Base-by-base conservation (phyloP, 495 filamentous ascomycete species). In the Penicillium canariense region DNA sequence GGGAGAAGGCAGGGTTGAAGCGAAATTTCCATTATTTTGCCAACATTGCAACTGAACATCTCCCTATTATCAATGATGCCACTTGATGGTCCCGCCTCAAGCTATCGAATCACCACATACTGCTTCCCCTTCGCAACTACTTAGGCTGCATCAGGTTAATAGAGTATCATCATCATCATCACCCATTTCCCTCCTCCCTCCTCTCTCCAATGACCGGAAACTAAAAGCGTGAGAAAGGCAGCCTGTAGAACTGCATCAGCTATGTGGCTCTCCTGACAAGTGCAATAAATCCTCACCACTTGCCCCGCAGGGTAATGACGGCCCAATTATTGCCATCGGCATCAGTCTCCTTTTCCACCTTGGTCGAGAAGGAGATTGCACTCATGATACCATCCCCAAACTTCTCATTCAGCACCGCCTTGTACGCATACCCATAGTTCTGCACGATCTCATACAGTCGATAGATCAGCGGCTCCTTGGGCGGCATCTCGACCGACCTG, bases 361-460 rank as follows among this genome's bases (percentile, higher is more conserved):
- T 92, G 1, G 91, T 95, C 34, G 84, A 86, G 67, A 98, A 98
- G 6, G 86, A 82, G 67, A 98, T 96, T 0, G 93, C 94, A 65
- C 90, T 96, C 94, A 98, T 97, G 63, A 98, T 98, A 0, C 94
- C 94, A 72, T 98, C 94, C 0, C 94, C 94, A 74, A 98, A 97
- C 77, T 96, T 98, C 82, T 98, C 94, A 66, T 98, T 98, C 69
- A 98, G 69, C 8, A 98, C 79, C 6, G 91, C 93, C 81, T 97
- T 97, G 72, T 94, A 97, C 20, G 94, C 89, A 70, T 95, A 94
- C 5, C 94, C 94, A 66, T 97, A 98, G 67, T 96, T 98, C 81
- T 97, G 92, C 63, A 98, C 87, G 68, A 97, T 90, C 79, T 98
- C 94, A 71, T 90, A 98, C 52, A 98, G 68, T 0, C 94, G 79